These are phyloP conservation scores for Lindgomyces ingoldianus DNA, from an alignment of 495 filamentous ascomycete genomes.

Conservation along the genomic window DNA sequence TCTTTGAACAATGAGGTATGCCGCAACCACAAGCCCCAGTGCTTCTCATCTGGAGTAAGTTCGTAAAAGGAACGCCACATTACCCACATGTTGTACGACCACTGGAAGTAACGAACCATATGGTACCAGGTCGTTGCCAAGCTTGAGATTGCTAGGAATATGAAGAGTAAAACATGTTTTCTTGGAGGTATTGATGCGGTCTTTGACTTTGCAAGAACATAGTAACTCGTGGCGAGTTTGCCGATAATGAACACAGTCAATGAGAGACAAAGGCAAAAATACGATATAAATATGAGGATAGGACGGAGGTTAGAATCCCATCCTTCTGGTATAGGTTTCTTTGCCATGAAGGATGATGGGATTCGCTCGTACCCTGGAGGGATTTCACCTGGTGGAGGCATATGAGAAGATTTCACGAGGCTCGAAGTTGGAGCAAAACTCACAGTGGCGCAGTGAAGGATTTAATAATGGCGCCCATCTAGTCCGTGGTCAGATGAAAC, in stretches of 20 bases:
- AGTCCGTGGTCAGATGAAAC: conserved; percentile 9
- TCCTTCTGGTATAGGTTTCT: conserved; percentile 12
- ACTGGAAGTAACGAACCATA: conserved; percentile 30
- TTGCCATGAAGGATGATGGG: conserved; percentile 15
- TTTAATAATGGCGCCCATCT: neutral
- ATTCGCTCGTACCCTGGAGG: conserved; percentile 20
- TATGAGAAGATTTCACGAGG: neutral
- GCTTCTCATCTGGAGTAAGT: conserved; percentile 6
- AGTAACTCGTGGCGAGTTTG: conserved; percentile 21
- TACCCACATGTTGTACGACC: conserved; percentile 29
- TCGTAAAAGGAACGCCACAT: conserved; percentile 25
- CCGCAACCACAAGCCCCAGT: conserved; percentile 34
- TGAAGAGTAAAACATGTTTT: conserved; percentile 24
- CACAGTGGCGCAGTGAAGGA: neutral
- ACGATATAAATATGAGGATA: conserved; percentile 30
- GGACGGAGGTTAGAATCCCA: conserved; percentile 28
- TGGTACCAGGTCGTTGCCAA: conserved; percentile 36
- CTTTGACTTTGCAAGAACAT: conserved; percentile 10
- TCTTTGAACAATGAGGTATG: conserved; percentile 36
- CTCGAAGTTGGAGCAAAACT: neutral
- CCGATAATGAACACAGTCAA: conserved; percentile 33
- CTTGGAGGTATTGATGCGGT: conserved; percentile 8
- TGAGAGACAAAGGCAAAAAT: conserved; percentile 27
- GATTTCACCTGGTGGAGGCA: conserved; percentile 24
- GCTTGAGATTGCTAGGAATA: conserved; percentile 21